Conservation (phyloP, 163 green algal genomes). For the Chloroidium sp. region DNA sequence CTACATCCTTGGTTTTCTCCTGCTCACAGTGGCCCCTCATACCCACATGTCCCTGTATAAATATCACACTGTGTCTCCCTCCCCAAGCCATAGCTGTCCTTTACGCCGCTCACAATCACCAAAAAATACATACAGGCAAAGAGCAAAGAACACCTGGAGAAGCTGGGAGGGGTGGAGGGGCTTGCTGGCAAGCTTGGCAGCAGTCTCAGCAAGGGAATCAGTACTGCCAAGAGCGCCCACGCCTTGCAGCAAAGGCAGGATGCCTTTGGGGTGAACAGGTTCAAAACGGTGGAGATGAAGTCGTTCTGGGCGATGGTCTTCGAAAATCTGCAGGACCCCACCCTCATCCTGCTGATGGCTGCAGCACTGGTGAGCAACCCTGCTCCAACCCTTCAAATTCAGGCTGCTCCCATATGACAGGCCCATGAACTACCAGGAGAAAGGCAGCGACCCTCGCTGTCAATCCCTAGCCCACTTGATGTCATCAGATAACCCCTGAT, state of each 20-base stretch:
- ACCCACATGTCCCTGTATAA: not conserved
- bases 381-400: too few relatives aligned
- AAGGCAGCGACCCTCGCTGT: too few relatives aligned
- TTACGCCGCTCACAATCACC: not conserved
- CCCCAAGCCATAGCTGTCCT: not conserved
- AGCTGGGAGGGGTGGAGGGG: constrained; percentile 47
- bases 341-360: constrained; percentile 83
- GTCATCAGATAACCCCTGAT: too few relatives aligned
- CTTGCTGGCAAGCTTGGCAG: constrained; percentile 47
- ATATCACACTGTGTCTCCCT: not conserved
- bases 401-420: too few relatives aligned
- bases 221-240: constrained; percentile 5
- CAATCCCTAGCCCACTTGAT: too few relatives aligned
- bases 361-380: constrained; percentile 58
- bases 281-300: constrained; percentile 56
- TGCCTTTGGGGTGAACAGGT: constrained; percentile 70
- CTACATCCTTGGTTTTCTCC: not conserved
- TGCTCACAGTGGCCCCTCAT: not conserved
- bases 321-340: constrained; percentile 79
- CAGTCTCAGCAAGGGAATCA: constrained; percentile 40
- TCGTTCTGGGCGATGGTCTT: constrained; percentile 68
- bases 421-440: too few relatives aligned
- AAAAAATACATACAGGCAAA: not conserved
- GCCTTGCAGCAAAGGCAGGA: constrained; percentile 31
- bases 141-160: constrained; percentile 19